Base-by-base conservation (phyloP, 768 basidiomycete genomes). In the Termitomyces sp. region DNA sequence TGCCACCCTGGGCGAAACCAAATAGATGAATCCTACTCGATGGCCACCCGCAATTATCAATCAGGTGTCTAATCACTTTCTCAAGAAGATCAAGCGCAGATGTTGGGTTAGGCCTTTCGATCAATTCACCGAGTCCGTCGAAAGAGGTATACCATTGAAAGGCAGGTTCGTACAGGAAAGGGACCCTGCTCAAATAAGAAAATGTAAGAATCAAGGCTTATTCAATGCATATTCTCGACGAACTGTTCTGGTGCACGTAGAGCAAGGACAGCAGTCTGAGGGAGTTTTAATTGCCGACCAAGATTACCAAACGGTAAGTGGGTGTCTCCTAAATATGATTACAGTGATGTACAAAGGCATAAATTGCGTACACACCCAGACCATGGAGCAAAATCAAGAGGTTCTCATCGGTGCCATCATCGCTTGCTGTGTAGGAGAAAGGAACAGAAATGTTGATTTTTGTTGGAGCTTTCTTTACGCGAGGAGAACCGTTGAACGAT, bases 81-180 rank as follows among this genome's bases (percentile, higher is more conserved):
- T 68, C 68, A 36, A 95, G 71, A 40, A 85, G 72, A 8, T 83
- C 75, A 57, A 94, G 76, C 0, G 85, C 86, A 0, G 81, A 68
- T 0, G 86, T 86, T 12, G 93, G 94, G 66, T 96, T 85, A 2
- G 93, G 93, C 9, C 76, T 74, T 4, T 75, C 69, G 60, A 93
- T 77, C 32, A 85, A 73, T 61, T 91, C 91, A 2, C 94, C 94
- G 7, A 95, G 81, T 6, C 71, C 75, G 67, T 92, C 86, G 70
- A 95, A 95, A 47, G 91, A 89, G 12, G 79, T 72, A 73, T 90
- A 95, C 93, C 93, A 95, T 66, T 94, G 89, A 68, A 80, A 95
- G 2, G 91, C 86, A 40, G 86, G 78, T 70, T 91, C 88, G 66
- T 91, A 83, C 20, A 93, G 77, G 66, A 82, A 92, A 0, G 92